Evolutionary conservation across 2,329 filamentous ascomycete genomes (phyloP).

Genomic region (Colletotrichum eremochloae): DNA sequence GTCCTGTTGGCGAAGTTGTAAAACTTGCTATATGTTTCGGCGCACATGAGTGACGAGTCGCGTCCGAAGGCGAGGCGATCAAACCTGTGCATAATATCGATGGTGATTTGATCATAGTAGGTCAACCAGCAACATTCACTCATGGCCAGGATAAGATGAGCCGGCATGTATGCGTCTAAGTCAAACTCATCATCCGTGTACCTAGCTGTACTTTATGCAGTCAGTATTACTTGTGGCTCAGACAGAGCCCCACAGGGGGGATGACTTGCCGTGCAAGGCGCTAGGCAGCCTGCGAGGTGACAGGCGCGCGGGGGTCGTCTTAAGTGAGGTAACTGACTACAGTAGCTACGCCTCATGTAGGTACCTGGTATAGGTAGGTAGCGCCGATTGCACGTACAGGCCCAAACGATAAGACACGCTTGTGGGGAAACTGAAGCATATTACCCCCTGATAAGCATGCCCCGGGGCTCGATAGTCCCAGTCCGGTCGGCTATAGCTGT

Average conservation of each 20-base stretch:
- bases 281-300: background rate
- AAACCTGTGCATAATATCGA: background rate
- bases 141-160: background rate
- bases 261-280: background rate
- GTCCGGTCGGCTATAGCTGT: background rate
- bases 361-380: background rate
- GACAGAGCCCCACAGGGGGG: background rate
- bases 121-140: background rate
- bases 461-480: background rate
- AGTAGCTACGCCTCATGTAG: background rate
- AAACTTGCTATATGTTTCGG: background rate
- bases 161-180: background rate
- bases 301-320: too few species aligned
- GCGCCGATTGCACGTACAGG: background rate
- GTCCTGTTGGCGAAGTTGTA: background rate
- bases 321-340: background rate
- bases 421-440: background rate
- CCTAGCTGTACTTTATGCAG: background rate
- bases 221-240: background rate
- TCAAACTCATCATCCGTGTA: background rate
- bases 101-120: background rate
- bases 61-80: background rate
- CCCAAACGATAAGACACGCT: background rate
- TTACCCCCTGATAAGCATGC: conserved; percentile 10
- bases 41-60: background rate